phyloP scores from a whole-genome alignment of 257 asterid species.

The Lycium barbarum region DNA sequence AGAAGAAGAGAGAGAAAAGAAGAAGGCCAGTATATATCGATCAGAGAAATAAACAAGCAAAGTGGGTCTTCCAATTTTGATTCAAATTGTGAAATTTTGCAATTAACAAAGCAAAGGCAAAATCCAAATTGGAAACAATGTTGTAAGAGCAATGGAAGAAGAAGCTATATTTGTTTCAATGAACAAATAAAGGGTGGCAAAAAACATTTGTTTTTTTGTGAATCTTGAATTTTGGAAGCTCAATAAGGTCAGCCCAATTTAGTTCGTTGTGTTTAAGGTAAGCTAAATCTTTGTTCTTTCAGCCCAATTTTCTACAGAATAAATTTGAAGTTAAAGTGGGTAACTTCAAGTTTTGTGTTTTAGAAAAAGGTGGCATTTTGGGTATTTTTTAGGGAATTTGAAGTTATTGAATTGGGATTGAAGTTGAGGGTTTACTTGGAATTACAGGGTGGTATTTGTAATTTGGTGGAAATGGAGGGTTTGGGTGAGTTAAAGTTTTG shows the following conservation, averaged over 20 bases:
- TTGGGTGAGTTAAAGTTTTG: conserved; percentile 32
- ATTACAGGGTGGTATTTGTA: conserved; percentile 45
- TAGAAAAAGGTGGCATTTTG: conserved; percentile 29
- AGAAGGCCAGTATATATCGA: conserved; percentile 42
- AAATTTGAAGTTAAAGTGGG: conserved; percentile 32
- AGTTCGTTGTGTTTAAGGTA: conserved; percentile 14
- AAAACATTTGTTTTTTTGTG: conserved; percentile 36
- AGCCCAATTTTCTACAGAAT: conserved; percentile 17
- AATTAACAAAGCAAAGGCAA: conserved; percentile 69
- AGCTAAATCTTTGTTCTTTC: conserved; percentile 26
- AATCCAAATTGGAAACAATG: conserved; percentile 51
- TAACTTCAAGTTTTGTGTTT: conserved; percentile 24
- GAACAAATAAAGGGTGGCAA: conserved; percentile 50
- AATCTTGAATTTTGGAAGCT: conserved; percentile 46
- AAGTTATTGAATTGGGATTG: conserved; percentile 35
- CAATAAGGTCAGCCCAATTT: conserved; percentile 37
- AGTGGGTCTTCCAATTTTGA: conserved; percentile 36
- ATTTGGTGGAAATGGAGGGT: conserved; percentile 44
- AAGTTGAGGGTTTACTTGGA: conserved; percentile 45
- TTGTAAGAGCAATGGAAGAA: conserved; percentile 60
- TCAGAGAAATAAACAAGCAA: conserved; percentile 47
- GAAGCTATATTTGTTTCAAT: conserved; percentile 57
- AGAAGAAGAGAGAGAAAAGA: conserved; percentile 44
- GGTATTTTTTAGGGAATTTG: conserved; percentile 35
- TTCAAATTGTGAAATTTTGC: not conserved